Evolutionary conservation across 2,329 filamentous ascomycete species (phyloP), one percentile per base, ranked within the genome.

Genomic region (Paecilomyces dactylethromorphus): DNA sequence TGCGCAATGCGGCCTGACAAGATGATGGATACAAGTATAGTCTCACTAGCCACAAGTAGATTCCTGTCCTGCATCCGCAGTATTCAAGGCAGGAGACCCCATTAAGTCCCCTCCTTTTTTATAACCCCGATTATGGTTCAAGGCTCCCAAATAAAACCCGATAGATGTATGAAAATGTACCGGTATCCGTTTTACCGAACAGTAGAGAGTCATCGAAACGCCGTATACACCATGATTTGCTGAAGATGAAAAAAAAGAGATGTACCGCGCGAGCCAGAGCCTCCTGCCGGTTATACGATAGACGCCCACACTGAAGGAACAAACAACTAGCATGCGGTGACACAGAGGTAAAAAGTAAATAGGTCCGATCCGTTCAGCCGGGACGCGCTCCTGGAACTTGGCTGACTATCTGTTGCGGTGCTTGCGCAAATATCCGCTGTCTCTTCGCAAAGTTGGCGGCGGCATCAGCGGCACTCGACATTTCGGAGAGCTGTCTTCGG

Each of bases 401-500:
- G 53, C 78, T 78, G 66, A 76, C 71, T 66, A 82, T 78, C 39
- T 73, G 73, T 53, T 77, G 76, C 51, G 75, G 75, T 61, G 75
- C 76, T 52, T 59, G 76, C 66, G 71, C 73, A 64, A 82, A 86
- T 74, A 86, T 80, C 58, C 84, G 82, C 66, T 84, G 84, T 63
- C 84, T 78, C 68, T 87, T 87, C 4, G 79, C 73, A 62, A 83
- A 79, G 56, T 77, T 79, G 66, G 81, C 74, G 29, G 78, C 74
- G 26, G 78, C 77, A 11, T 82, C 81, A 3, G 80, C 75, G 0
- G 80, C 80, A 53, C 83, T 80, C 2, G 82, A 79, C 59, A 87
- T 84, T 32, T 86, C 84, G 2, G 83, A 85, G n/a, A 86, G 81
- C 58, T 84, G 82, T 64, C 84, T 76, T 61, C 84, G 78, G 62